Evolutionary conservation across 2,329 filamentous ascomycete genomes (phyloP).

Genomic region (Alternaria sp.): DNA sequence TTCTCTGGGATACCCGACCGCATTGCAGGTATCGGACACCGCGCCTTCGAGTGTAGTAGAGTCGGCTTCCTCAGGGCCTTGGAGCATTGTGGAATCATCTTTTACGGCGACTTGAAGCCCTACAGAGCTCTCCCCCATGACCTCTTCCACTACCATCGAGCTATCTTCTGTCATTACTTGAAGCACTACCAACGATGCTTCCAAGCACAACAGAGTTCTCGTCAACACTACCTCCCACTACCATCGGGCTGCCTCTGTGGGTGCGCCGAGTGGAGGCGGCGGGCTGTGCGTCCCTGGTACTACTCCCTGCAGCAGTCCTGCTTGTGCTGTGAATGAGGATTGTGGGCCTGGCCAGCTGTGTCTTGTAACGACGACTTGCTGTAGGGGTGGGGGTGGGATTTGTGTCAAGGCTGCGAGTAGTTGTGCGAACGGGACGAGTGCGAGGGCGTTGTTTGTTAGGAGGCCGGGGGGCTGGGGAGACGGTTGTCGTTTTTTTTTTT

Average conservation of each 20-base stretch:
- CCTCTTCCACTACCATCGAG: not conserved
- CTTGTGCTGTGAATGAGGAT: not conserved
- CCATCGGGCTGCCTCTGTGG: not conserved
- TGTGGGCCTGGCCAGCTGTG: not conserved
- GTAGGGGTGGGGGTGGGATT: not conserved
- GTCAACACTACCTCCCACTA: not conserved
- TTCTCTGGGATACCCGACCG: not conserved
- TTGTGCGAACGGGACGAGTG: not conserved
- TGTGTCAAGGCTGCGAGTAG: not conserved
- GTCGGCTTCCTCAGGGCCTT: not conserved
- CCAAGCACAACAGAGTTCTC: not conserved
- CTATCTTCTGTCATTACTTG: not conserved
- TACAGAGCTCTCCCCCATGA: not conserved
- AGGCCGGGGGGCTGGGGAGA: not conserved
- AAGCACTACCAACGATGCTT: not conserved
- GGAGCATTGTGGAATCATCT: not conserved
- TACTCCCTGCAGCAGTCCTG: not conserved
- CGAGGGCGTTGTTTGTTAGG: constrained; percentile 5
- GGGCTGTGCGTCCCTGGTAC: not conserved
- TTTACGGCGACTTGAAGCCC: not conserved
- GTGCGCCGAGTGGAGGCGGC: not conserved
- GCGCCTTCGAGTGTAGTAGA: not conserved
- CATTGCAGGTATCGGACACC: not conserved
- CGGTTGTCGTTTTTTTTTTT: not conserved
- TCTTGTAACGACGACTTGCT: not conserved